Base-by-base conservation (phyloP, 164 flowering plant genomes). In the Nymphaea thermarum region DNA sequence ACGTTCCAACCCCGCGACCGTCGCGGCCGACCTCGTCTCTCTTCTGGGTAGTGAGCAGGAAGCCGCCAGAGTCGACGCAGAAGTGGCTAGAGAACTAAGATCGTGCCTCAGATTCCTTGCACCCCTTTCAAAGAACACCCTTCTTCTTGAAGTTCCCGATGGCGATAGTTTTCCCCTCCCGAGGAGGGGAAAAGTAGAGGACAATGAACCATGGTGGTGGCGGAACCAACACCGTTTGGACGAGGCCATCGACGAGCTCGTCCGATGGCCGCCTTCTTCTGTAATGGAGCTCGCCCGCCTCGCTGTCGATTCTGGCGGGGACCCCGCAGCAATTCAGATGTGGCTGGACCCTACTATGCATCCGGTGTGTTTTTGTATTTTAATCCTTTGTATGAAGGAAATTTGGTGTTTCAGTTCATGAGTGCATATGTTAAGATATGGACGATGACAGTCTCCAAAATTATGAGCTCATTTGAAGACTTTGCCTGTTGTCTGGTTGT, bases 201-300 rank as follows among this genome's bases (percentile, higher is more conserved):
- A 44, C 51, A 66, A 65, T 43, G 65, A n/a, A 68, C 55, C 64
- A 17, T 5, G 36, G 41, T 5, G 62, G 17, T 44, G 63, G 36
- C 18, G 16, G 16, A 55, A 16, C 12, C 8, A 25, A 25, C 36
- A 25, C 36, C 36, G 36, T 25, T 25, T 25, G 41, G 42, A 70
- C 11, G 60, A 66, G 5, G 68, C 70, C 25, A 75, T 67, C 43
- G 66, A 90, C 66, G 84, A 86, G 80, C 82, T 89, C 51, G 73
- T 94, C 43, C 83, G 91, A 91, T 84, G 87, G 85, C 97, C 98
- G 10, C 98, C 98, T 18, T 71, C 66, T 65, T 73, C 97, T 44
- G 89, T 94, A 4, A 62, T 89, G 78, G 98, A 91, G 71, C 82
- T 94, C 7, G 97, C 97, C 62, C 87, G 98, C 10, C 77, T 94